A percentile compares a stretch with the other conserved stretches of the same genome.
phyloP scores from a whole-genome alignment of 495 filamentous ascomycete genomes.

The Cetradonia linearis region DNA sequence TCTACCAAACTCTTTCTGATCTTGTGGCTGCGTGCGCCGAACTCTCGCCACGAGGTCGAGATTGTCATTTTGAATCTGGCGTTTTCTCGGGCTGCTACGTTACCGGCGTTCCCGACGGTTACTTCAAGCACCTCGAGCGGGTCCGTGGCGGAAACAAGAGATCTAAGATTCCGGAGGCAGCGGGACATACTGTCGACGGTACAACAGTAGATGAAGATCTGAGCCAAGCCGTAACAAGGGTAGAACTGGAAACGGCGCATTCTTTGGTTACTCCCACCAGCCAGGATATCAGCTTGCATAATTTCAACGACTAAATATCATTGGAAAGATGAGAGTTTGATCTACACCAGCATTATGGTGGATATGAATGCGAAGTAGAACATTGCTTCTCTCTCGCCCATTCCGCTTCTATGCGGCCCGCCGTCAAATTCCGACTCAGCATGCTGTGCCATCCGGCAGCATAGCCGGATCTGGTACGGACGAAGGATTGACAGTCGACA shows the following conservation, averaged over 20 bases:
- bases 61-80: conserved; percentile 1
- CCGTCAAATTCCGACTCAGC: background rate
- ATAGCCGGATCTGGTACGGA: background rate
- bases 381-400: background rate
- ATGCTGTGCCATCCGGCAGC: background rate
- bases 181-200: background rate
- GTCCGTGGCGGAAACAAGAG: background rate
- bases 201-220: background rate
- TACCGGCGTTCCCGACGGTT: conserved; percentile 2
- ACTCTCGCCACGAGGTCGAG: background rate
- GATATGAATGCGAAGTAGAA: background rate
- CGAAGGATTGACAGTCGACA: background rate
- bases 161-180: background rate
- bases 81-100: conserved; percentile 6
- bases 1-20: background rate
- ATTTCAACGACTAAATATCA: background rate
- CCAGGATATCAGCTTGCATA: conserved; percentile 11
- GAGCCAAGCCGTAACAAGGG: background rate
- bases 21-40: conserved; percentile 3
- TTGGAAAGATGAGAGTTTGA: background rate
- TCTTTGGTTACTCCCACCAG: background rate
- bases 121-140: background rate
- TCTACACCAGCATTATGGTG: background rate
- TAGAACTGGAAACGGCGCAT: background rate
- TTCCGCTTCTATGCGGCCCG: background rate